Evolutionary conservation across 495 filamentous ascomycete species (phyloP).

Genomic region (Oleoguttula mirabilis): DNA sequence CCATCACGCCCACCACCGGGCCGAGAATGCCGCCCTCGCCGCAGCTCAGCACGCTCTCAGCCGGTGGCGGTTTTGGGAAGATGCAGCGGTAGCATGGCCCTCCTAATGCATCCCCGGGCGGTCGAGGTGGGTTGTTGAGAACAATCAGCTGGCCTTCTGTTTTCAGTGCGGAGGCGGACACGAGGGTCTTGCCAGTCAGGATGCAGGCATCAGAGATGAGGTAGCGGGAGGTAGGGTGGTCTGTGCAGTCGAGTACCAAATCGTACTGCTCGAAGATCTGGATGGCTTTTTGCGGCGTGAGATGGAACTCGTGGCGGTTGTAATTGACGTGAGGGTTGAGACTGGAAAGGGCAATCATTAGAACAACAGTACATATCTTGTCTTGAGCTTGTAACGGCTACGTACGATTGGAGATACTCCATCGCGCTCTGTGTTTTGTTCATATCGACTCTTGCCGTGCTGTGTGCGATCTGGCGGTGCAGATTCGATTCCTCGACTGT

Average conservation of each 20-base stretch:
- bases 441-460: conserved; percentile 55
- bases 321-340: conserved; percentile 61
- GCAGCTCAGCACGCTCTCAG: conserved; percentile 64
- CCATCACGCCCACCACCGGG: conserved; percentile 89
- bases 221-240: conserved; percentile 83
- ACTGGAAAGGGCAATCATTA: conserved; percentile 22
- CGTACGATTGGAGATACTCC: conserved; percentile 50
- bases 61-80: conserved; percentile 75
- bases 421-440: conserved; percentile 72
- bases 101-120: conserved; percentile 36
- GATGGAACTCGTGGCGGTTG: conserved; percentile 44
- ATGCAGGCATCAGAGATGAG: conserved; percentile 85
- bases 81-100: conserved; percentile 91
- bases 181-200: conserved; percentile 61
- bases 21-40: conserved; percentile 88
- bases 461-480: conserved; percentile 81
- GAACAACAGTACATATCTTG: neutral
- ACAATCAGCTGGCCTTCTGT: conserved; percentile 86
- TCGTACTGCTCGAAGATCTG: conserved; percentile 58
- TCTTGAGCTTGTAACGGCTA: conserved; percentile 1
- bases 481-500: conserved; percentile 81
- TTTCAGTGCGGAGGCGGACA: conserved; percentile 76
- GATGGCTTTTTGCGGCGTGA: conserved; percentile 53
- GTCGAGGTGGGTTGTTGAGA: conserved; percentile 53
- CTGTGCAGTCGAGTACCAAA: conserved; percentile 84